These are phyloP conservation scores for Brassica carinata DNA, from an alignment of 345 rosid genomes.

Conservation along the genomic window DNA sequence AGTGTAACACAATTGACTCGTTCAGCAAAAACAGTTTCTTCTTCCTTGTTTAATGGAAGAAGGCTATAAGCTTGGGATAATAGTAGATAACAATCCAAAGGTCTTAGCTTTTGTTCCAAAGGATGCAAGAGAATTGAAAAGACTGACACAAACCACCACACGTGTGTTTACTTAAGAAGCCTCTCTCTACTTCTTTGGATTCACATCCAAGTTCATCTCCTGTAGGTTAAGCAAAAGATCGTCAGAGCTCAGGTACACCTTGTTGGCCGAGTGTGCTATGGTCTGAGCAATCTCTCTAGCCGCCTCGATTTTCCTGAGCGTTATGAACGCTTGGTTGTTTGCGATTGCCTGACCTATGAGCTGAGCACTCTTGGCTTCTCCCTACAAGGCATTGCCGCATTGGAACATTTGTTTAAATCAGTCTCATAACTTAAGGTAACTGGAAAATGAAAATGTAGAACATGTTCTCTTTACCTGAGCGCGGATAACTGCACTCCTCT, in stretches of 20 bases:
- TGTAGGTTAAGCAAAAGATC: constrained; percentile 83
- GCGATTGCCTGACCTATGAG: constrained; percentile 94
- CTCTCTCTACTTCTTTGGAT: constrained; percentile 26
- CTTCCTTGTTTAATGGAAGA: not conserved
- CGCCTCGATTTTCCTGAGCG: constrained; percentile 89
- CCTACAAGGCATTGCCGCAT: constrained; percentile 45
- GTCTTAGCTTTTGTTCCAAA: constrained; percentile 17
- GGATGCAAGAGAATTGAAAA: constrained; percentile 10
- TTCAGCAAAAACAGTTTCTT: not conserved
- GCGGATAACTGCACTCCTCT: constrained; percentile 85
- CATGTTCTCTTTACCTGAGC: constrained; percentile 60
- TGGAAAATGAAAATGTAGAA: not conserved
- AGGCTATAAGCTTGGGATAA: not conserved
- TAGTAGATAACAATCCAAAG: not conserved
- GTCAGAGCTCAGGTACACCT: constrained; percentile 63
- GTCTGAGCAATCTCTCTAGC: constrained; percentile 86
- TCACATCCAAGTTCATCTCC: constrained; percentile 51
- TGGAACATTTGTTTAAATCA: constrained; percentile 2
- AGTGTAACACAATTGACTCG: constrained; percentile 10
- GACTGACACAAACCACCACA: not conserved
- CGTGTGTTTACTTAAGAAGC: not conserved
- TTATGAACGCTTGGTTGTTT: constrained; percentile 83
- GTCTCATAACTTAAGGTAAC: not conserved
- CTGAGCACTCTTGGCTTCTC: constrained; percentile 90
- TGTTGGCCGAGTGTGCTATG: constrained; percentile 67